Base-by-base conservation (phyloP, 805 yeast species). In the Tetrapisispora namnaoensis region DNA sequence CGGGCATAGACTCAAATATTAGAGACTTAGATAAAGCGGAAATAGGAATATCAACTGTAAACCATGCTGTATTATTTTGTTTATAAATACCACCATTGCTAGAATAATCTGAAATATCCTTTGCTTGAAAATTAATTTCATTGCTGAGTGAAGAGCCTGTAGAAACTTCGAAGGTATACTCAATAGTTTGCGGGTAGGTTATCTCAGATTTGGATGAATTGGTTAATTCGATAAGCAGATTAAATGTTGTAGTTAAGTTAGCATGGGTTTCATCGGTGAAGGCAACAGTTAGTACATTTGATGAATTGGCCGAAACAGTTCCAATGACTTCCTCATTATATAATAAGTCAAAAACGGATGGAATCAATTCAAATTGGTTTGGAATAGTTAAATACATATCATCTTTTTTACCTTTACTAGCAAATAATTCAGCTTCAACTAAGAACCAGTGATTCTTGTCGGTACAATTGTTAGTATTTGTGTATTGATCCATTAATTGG, bases 401-500 rank as follows among this genome's bases (percentile, higher is more conserved):
- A 13, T 52, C 47, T 9, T 47, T 41, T 22, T 49, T 49, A 21
- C 60, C 62, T 30, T 53, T 49, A 4, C 62, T 51, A 14, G 62
- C 52, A 37, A 49, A 56, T 22, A 64, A 30, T 38, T 59, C 61
- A 2, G 61, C 63, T 34, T 55, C 54, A 14, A 64, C 49, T 22
- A 58, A 17, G 46, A 64, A 61, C 62, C 61, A 60, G 46, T 62
- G 63, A 42, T 55, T 48, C 21, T 52, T 48, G 46, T 62, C 62
- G 11, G 56, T 56, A 37, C 62, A 61, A 20, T 54, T 49, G 16
- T 51, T 45, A n/a, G 53, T 43, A 6, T 52, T 51, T 2, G 63
- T 53, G 44, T 55, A 51, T 13, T 64, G 48, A 44, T 63, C 66
- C n/a, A 54, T 34, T 3, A 63, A 24, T 36, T 55, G 54, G 10